Evolutionary conservation across 371 early-diverging fungal genomes (phyloP), one percentile per base, ranked within the genome.

Genomic region (Lichtheimia ramosa): DNA sequence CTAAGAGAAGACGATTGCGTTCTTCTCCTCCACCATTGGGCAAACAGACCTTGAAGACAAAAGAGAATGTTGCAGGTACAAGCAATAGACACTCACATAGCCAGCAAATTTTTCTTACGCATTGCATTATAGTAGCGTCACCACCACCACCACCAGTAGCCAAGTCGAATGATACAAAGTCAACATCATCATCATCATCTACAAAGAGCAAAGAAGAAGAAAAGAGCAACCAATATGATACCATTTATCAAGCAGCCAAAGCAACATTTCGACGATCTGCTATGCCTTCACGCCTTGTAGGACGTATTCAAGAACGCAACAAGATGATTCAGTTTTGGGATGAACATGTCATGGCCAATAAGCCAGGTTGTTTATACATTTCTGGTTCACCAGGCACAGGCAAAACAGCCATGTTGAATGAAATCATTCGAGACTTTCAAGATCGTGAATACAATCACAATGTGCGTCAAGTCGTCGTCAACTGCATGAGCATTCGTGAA

Each of bases 341-440:
- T 48, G 62, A 57, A 0, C 75, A 74, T 56, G 82, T 77, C 8
- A 18, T 75, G 4, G 58, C 56, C 5, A 74, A 76, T 27, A 55
- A 70, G 49, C 70, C 81, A 5, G 86, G 86, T 40, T 84, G 92
- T 46, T 79, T 97, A 28, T 97, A 96, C 66, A 86, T 96, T 16
- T 91, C 94, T 7, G 98, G 98, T 3, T 83, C 83, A 49, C 98
- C 98, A 0, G 98, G 98, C 5, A 96, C 96, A 7, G 98, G 98
- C 48, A 97, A 97, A 71, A 96, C 95, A 3, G 96, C 95, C 10
- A 82, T 94, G 55, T 61, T 96, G 34, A 83, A 77, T 8, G 88
- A 91, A 54, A 71, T 88, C 12, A 68, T 84, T 53, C 74, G 75
- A 5, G 42, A 34, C 18, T 40, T 25, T 24, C 58, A 71, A 13